These are phyloP conservation scores for Penicillium sp. DNA, from an alignment of 2,329 filamentous ascomycete species.

Conservation along the genomic window DNA sequence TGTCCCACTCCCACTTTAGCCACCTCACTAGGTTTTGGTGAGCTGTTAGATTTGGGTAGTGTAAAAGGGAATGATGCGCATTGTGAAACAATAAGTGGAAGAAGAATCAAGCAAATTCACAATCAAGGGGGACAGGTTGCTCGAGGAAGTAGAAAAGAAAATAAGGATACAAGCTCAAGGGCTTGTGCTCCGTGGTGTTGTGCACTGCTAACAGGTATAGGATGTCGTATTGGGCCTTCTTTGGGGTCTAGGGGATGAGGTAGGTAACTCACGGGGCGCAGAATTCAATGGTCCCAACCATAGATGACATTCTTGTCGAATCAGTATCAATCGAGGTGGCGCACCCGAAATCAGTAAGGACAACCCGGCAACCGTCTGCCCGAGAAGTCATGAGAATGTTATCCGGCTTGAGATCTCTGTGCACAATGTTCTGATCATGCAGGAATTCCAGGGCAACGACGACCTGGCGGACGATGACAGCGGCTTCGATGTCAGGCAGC, in stretches of 20 bases:
- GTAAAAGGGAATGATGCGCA: no score
- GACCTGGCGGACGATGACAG: slow-evolving; percentile 61
- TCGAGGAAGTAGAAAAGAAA: no score
- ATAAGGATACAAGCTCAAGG: no score
- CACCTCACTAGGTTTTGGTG: slow-evolving; percentile 31
- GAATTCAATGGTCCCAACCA: slow-evolving; percentile 62
- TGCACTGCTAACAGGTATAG: no score
- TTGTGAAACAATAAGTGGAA: no score
- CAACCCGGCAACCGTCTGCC: slow-evolving; percentile 55
- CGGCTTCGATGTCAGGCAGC: slow-evolving; percentile 57
- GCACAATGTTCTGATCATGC: slow-evolving; percentile 60
- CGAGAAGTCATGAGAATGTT: slow-evolving; percentile 65
- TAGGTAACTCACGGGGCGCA: slow-evolving; percentile 60
- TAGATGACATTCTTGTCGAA: slow-evolving; percentile 56
- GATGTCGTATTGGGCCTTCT: no score
- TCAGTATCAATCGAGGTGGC: slow-evolving; percentile 45
- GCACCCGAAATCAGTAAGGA: slow-evolving; percentile 67
- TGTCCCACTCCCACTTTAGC: slow-evolving; percentile 15
- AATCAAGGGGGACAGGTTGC: no score
- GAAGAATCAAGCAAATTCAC: no score
- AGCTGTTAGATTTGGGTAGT: background rate
- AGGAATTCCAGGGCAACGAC: slow-evolving; percentile 63
- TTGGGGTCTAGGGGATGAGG: no score
- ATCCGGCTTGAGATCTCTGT: slow-evolving; percentile 68
- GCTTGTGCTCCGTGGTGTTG: no score